Percentiles rank a stretch among this genome's conserved stretches.
These are phyloP conservation scores for Aspergillus coremiiformis DNA, from an alignment of 495 filamentous ascomycete genomes.

Conservation along the genomic window DNA sequence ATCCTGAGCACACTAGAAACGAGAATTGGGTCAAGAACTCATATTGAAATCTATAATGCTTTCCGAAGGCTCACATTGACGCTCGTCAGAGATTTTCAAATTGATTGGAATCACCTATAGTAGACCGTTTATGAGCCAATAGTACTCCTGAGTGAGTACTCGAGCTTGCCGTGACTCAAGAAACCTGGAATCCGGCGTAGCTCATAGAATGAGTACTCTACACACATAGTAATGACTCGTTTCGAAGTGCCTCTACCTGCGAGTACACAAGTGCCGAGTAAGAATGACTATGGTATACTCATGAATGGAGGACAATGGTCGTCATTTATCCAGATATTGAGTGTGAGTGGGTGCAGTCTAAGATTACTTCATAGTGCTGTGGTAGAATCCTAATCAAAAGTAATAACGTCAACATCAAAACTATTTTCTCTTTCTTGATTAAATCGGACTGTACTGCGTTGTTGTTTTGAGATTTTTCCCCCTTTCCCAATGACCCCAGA, in stretches of 20 bases:
- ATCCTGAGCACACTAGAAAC: no score
- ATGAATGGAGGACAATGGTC: background rate
- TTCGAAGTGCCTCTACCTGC: background rate
- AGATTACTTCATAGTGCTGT: background rate
- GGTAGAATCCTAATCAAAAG: background rate
- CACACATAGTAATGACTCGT: background rate
- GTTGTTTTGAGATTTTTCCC: slow-evolving; percentile 10
- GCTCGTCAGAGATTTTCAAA: background rate
- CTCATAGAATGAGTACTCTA: background rate
- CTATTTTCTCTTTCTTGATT: slow-evolving; percentile 13
- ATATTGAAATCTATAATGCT: background rate
- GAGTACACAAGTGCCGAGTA: background rate
- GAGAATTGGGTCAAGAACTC: no score
- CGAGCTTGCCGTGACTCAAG: background rate
- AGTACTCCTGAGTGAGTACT: background rate
- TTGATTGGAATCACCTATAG: background rate
- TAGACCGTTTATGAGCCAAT: background rate
- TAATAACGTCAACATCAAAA: slow-evolving; percentile 11
- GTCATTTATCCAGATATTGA: background rate
- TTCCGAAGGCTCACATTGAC: background rate
- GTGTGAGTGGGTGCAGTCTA: background rate
- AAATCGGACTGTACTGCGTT: slow-evolving; percentile 9
- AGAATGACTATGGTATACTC: background rate
- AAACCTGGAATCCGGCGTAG: background rate
- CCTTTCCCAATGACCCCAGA: slow-evolving; percentile 12